A percentile compares a stretch with the other conserved stretches of the same genome.
phyloP scores from a whole-genome alignment of 495 filamentous ascomycete genomes.

The Talaromyces nanjingensis region DNA sequence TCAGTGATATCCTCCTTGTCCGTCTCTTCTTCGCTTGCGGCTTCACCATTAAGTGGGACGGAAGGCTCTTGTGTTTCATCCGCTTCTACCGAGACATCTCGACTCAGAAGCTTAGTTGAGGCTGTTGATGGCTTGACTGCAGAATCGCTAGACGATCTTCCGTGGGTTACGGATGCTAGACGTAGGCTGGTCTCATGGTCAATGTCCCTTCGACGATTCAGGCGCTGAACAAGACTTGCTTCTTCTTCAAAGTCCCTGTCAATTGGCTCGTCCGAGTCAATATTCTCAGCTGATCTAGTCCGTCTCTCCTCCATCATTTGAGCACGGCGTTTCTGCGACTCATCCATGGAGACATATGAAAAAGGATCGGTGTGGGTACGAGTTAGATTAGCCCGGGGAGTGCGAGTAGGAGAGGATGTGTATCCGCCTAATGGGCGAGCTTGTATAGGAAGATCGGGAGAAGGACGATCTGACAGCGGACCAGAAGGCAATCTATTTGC shows the following conservation, averaged over 20 bases:
- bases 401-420: constrained; percentile 35
- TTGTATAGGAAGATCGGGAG: constrained; percentile 44
- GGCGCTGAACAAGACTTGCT: constrained; percentile 33
- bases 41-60: constrained; percentile 12
- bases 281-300: constrained; percentile 31
- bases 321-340: constrained; percentile 38
- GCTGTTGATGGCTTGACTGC: constrained; percentile 1
- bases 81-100: constrained; percentile 14
- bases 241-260: constrained; percentile 42
- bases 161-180: constrained; percentile 29
- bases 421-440: constrained; percentile 26
- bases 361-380: constrained; percentile 40
- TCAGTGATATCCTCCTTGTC: constrained; percentile 40
- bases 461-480: constrained; percentile 41
- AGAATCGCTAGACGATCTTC: neutral
- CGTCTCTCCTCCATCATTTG: constrained; percentile 29
- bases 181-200: constrained; percentile 32
- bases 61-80: constrained; percentile 14
- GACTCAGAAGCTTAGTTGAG: constrained; percentile 11
- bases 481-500: constrained; percentile 32
- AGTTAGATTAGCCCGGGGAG: constrained; percentile 24
- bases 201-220: constrained; percentile 28
- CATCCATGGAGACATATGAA: constrained; percentile 45
- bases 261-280: constrained; percentile 33
- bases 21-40: constrained; percentile 44